Evolutionary conservation across 2,329 filamentous ascomycete genomes (phyloP), one percentile per base, ranked within the genome.

Genomic region (Talaromyces amestolkiae): DNA sequence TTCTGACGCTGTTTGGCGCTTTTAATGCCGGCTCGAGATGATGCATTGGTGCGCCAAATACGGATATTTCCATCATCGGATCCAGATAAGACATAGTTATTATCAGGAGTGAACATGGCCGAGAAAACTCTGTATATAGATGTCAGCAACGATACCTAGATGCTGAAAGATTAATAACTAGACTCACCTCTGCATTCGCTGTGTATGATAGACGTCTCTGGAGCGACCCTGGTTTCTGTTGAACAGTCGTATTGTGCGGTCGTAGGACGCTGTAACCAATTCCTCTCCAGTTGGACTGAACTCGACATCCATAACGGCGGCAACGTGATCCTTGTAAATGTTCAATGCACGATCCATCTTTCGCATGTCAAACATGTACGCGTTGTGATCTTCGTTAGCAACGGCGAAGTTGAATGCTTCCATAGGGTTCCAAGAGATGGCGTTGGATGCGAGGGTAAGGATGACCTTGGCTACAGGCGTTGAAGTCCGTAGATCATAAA

Each of bases 201-300:
- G 96, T 19, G 95, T 98, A 82, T 98, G 93, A 80, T 98, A 99
- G 58, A 97, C 88, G 74, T 99, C 95, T 71, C 93, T 86, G 15
- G 91, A 93, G 78, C 95, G 92, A 27, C 94, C 94, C 68, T 89
- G 83, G 69, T 89, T 86, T 65, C 91, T 86, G 75, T 87, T 87
- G 91, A 93, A 98, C 59, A 98, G 82, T 60, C 95, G 88, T 61
- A 99, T 84, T 4, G 92, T 97, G 68, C 93, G 88, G 75, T 96
- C 92, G 80, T 95, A 96, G 0, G 90, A 93, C 5, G 92, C 95
- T 15, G 90, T 92, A 22, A 98, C 92, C 54, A 99, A 86, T 76
- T 97, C 93, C 76, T 97, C 91, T 66, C 95, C 95, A 0, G 95
- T 98, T 0, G 95, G 94, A 58, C 90, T 93, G 79, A 94, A 99